phyloP scores from a whole-genome alignment of 2,329 filamentous ascomycete species.

The Aureobasidium sp. region DNA sequence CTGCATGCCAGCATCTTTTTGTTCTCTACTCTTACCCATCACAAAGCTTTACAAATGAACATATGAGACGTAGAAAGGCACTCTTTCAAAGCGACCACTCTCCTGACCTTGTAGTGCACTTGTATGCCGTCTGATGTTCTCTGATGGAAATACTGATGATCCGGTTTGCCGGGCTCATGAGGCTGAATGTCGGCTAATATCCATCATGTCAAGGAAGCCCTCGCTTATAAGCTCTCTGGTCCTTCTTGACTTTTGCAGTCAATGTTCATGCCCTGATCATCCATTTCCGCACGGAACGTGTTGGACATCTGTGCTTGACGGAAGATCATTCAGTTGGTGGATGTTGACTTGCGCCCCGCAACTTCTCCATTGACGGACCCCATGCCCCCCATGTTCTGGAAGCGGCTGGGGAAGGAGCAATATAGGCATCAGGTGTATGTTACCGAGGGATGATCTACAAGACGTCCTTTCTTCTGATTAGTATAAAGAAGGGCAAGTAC shows the following conservation, averaged over 20 bases:
- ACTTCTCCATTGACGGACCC: background rate
- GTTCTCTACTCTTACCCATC: background rate
- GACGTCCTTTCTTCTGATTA: background rate
- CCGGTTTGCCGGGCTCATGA: background rate
- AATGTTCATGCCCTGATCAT: background rate
- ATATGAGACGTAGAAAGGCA: background rate
- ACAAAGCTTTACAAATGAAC: slow-evolving; percentile 2
- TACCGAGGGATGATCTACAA: background rate
- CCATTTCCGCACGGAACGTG: background rate
- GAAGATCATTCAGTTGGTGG: slow-evolving; percentile 11
- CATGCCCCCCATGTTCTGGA: background rate
- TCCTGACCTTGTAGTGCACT: no score
- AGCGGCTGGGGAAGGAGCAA: slow-evolving; percentile 1
- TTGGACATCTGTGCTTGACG: background rate
- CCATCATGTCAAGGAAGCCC: background rate
- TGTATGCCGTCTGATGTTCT: no score
- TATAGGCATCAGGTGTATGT: background rate
- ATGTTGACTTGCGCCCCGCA: slow-evolving; percentile 1
- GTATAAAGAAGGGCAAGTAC: background rate
- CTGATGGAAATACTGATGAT: no score
- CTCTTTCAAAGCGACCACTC: no score
- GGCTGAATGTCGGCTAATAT: slow-evolving; percentile 8
- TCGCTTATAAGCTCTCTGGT: background rate
- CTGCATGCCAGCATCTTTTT: background rate
- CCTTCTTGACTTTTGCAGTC: background rate